Evolutionary conservation across 108 stramenopile genomes (phyloP).

Genomic region (Discostella stelligeroides): DNA sequence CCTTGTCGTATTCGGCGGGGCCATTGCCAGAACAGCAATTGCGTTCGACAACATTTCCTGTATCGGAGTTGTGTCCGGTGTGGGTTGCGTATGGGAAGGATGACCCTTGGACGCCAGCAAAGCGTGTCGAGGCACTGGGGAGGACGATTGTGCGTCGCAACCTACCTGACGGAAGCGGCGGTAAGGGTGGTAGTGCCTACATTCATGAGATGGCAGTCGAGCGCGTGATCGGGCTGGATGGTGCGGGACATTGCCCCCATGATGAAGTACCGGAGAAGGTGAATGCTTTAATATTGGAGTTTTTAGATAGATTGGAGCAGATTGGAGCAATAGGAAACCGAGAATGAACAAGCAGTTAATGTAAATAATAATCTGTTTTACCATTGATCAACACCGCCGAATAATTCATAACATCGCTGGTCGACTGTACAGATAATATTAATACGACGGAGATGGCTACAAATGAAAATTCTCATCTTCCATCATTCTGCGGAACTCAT

Average conservation of each 20-base stretch:
- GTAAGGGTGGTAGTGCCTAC: conserved; percentile 22
- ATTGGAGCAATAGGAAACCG: conserved; percentile 1
- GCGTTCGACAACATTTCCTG: conserved; percentile 37
- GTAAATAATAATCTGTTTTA: too few relatives aligned
- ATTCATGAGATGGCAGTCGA: conserved; percentile 51
- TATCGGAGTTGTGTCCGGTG: conserved; percentile 54
- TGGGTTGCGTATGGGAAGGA: conserved; percentile 88
- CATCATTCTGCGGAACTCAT: conserved; percentile 72
- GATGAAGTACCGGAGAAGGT: conserved; percentile 93
- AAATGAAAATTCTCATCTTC: conserved; percentile 20
- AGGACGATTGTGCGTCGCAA: conserved; percentile 34
- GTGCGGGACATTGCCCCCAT: conserved; percentile 95
- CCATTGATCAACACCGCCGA: not conserved
- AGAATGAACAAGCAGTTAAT: not conserved
- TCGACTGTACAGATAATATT: not conserved
- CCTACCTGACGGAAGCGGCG: conserved; percentile 19
- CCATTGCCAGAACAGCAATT: conserved; percentile 96
- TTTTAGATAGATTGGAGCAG: conserved; percentile 58
- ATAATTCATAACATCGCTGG: not conserved
- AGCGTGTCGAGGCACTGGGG: conserved; percentile 71
- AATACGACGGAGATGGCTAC: not conserved
- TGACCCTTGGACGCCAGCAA: conserved; percentile 93
- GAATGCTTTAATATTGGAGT: conserved; percentile 83
- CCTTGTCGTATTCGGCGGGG: conserved; percentile 90
- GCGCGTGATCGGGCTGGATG: conserved; percentile 72